Base-by-base conservation (phyloP, 345 rosid genomes). In the Acer negundo region DNA sequence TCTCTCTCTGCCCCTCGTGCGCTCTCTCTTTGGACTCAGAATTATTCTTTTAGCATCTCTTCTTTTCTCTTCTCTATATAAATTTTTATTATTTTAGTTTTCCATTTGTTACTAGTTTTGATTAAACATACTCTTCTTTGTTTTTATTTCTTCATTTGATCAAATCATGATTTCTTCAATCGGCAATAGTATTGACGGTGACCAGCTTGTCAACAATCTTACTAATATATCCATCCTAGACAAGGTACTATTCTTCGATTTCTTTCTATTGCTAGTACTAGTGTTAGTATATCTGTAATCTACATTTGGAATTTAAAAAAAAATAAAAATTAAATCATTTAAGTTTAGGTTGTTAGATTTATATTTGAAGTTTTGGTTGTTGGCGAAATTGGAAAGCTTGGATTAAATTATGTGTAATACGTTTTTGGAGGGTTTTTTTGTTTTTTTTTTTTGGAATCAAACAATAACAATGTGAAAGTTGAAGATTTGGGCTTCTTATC, bases 141-240 rank as follows among this genome's bases (percentile, higher is more conserved):
- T 46, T 22, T 58, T 55, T 42, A 28, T n/a, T 55, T 55, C 6
- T 44, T 46, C 8, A 62, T 75, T 40, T 10, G n/a, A 40, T 73
- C 11, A 12, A 4, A 31, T 49, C 69, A 86, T 82, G 86, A 67
- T 83, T 75, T 75, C 82, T 77, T 75, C 81, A 15, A 70, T 77
- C 73, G 0, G 46, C 75, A 73, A 56, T 59, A n/a, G n/a, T n/a
- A 49, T 40, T 62, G 82, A 75, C 61, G 80, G 65, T 51, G 76
- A 47, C 13, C 78, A 38, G 15, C 46, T 67, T 12, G 78, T 75
- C 59, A 62, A 62, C 49, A 73, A 53, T 38, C 64, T 80, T 31
- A 19, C 4, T 40, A 78, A 58, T 77, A 42, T 70, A 31, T 77
- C 79, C 40, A 35, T 81, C 68, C 74, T 61, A 20, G 82, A 85